Percentiles rank a stretch among this genome's conserved stretches.
Evolutionary conservation across 768 basidiomycete species (phyloP).

Genomic region (Pleurotus eryngii): DNA sequence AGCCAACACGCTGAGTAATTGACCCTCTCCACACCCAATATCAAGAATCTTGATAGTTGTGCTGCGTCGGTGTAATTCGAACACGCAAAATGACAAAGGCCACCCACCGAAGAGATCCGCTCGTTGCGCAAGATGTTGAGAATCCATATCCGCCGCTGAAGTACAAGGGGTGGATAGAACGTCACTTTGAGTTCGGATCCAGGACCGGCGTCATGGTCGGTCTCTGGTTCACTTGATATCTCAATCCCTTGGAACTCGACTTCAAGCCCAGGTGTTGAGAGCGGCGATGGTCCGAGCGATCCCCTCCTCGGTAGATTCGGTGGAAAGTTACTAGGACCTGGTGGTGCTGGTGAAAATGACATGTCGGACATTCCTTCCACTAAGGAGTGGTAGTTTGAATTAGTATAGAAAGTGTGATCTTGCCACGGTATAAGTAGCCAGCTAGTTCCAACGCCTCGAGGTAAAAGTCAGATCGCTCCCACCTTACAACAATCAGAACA

Average conservation of each 20-base stretch:
- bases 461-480: too few species aligned
- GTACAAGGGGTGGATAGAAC: slow-evolving; percentile 65
- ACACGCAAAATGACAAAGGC: not conserved
- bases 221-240: not conserved
- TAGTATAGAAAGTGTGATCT: too few species aligned
- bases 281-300: slow-evolving; percentile 1
- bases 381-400: too few species aligned
- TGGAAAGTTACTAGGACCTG: too few species aligned
- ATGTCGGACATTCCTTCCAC: not conserved
- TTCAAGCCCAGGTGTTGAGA: slow-evolving; percentile 1
- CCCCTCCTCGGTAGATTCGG: too few species aligned
- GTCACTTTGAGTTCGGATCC: slow-evolving; percentile 47
- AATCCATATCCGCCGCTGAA: slow-evolving; percentile 72
- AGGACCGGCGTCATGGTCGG: not conserved
- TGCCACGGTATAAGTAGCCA: too few species aligned
- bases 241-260: not conserved
- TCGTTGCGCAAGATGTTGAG: slow-evolving; percentile 60
- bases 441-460: too few species aligned
- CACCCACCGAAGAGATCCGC: slow-evolving; percentile 29
- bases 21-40: slow-evolving; percentile 82
- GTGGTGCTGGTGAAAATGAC: not conserved
- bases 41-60: slow-evolving; percentile 61
- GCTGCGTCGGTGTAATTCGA: not conserved
- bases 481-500: too few species aligned
- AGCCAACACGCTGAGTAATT: slow-evolving; percentile 64